A percentile compares a stretch with the other conserved stretches of the same genome.
These are phyloP conservation scores for Chaetomium strumarium DNA, from an alignment of 2,329 filamentous ascomycete species.

Conservation along the genomic window DNA sequence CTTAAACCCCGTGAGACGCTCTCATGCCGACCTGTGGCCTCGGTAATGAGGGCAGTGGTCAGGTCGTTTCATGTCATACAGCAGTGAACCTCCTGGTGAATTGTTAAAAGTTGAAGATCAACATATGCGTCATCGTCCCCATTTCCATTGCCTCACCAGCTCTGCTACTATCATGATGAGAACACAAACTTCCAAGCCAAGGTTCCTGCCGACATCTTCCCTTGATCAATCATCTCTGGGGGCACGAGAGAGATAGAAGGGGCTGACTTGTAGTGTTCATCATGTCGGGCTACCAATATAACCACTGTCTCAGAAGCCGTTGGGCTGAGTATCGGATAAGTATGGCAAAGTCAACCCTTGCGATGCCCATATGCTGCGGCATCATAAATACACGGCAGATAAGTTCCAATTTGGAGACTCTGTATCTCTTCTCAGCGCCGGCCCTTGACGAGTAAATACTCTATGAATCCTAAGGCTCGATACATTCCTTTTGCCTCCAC, in stretches of 20 bases:
- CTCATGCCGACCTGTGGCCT: not conserved
- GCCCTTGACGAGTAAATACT: too few species aligned
- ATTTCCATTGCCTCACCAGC: not conserved
- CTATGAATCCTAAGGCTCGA: too few species aligned
- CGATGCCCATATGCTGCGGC: too few species aligned
- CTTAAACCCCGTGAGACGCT: constrained; percentile 12
- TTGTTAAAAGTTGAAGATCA: not conserved
- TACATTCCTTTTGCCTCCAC: too few species aligned
- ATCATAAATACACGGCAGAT: too few species aligned
- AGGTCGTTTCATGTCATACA: not conserved
- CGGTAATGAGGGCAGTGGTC: not conserved
- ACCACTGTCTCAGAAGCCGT: too few species aligned
- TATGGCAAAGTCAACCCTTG: too few species aligned
- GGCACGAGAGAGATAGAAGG: not conserved
- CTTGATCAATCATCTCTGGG: not conserved
- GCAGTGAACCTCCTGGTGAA: not conserved
- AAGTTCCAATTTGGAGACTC: too few species aligned
- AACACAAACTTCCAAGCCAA: constrained; percentile 5
- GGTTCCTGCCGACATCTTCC: not conserved
- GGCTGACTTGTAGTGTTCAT: not conserved
- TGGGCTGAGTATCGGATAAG: too few species aligned
- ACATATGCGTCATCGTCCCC: not conserved
- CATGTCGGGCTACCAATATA: not conserved
- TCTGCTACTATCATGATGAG: not conserved
- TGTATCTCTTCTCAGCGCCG: too few species aligned